Percentiles rank a stretch among this genome's conserved stretches.
Evolutionary conservation across 768 basidiomycete species (phyloP).

Genomic region (Pleurotus pulmonarius): DNA sequence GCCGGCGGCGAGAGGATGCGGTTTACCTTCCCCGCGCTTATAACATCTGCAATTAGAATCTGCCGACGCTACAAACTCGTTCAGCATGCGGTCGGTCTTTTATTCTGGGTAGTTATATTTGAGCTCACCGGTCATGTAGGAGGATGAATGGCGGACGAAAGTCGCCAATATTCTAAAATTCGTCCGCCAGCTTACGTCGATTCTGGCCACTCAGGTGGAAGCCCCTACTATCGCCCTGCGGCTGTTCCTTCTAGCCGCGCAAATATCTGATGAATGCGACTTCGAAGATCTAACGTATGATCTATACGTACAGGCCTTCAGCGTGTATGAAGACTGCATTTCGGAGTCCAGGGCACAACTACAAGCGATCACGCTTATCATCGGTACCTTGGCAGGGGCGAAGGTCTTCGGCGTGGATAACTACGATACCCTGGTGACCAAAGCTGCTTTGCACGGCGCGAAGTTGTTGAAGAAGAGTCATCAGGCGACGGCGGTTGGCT

Average conservation of each 20-base stretch:
- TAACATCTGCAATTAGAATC: constrained; percentile 89
- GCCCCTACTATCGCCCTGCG: constrained; percentile 90
- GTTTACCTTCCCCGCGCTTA: constrained; percentile 95
- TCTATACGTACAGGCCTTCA: constrained; percentile 96
- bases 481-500: constrained; percentile 90
- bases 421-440: constrained; percentile 96
- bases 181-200: constrained; percentile 87
- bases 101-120: background rate
- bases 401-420: constrained; percentile 93
- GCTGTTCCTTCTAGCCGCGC: constrained; percentile 92
- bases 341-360: constrained; percentile 94
- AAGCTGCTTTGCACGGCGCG: constrained; percentile 96
- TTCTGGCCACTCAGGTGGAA: constrained; percentile 91
- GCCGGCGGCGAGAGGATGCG: constrained; percentile 93
- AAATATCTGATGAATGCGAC: constrained; percentile 90
- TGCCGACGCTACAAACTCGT: constrained; percentile 87
- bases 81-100: constrained; percentile 58
- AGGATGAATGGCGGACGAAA: constrained; percentile 82
- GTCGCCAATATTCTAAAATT: constrained; percentile 91
- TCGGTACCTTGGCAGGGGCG: constrained; percentile 84
- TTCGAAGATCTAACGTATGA: constrained; percentile 97
- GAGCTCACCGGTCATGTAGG: constrained; percentile 37
- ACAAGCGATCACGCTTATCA: constrained; percentile 95
- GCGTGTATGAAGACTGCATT: constrained; percentile 96
- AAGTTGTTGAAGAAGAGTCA: constrained; percentile 98